Conservation (phyloP, 768 basidiomycete genomes). For the Termitomyces sp. region DNA sequence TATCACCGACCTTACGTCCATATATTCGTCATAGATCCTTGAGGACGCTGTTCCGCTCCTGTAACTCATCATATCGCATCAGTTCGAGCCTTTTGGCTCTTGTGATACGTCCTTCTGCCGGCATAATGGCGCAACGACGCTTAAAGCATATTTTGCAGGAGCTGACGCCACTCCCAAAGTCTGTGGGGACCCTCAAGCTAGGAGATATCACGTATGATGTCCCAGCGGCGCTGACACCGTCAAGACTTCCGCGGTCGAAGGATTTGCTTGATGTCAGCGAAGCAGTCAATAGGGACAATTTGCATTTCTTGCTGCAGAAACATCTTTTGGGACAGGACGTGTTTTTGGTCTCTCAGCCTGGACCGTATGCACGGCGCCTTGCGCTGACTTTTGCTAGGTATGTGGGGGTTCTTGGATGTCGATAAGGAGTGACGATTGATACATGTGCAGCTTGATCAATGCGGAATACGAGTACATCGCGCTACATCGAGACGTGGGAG, state of each 20-base stretch:
- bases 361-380: conserved; percentile 58
- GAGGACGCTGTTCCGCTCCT: neutral
- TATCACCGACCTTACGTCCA: conserved; percentile 7
- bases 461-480: conserved; percentile 66
- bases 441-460: conserved; percentile 45
- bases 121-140: conserved; percentile 36
- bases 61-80: neutral
- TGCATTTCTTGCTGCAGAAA: conserved; percentile 66
- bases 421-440: neutral
- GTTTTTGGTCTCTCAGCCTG: conserved; percentile 61
- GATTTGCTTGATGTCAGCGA: conserved; percentile 47
- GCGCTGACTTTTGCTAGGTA: conserved; percentile 62
- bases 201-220: conserved; percentile 55
- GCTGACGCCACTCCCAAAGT: conserved; percentile 31
- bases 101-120: neutral
- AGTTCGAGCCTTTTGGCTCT: neutral
- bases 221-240: conserved; percentile 39
- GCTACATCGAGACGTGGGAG: conserved; percentile 64
- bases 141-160: conserved; percentile 42
- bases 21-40: conserved; percentile 2
- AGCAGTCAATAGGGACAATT: conserved; percentile 46
- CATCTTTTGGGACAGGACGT: conserved; percentile 62
- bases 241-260: conserved; percentile 39
- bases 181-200: conserved; percentile 51
- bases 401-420: neutral